Evolutionary conservation across 2,329 filamentous ascomycete genomes (phyloP).

Genomic region (Fusarium newnesense): DNA sequence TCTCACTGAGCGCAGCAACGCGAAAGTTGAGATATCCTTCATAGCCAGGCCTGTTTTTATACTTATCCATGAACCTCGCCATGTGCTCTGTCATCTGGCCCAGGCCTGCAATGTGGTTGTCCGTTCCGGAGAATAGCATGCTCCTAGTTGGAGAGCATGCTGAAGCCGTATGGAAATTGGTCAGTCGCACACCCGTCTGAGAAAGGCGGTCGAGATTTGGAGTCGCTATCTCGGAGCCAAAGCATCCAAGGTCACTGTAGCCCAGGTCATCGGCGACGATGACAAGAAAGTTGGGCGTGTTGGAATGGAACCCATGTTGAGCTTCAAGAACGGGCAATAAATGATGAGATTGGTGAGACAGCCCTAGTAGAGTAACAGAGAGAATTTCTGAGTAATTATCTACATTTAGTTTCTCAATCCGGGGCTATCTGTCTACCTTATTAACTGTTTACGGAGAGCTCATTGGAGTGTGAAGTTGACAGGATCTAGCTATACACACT

Average conservation of each 20-base stretch:
- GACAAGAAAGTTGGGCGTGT: constrained; percentile 43
- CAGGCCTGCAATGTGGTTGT: constrained; percentile 64
- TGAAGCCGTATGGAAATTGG: constrained; percentile 67
- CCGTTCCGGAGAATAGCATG: constrained; percentile 70
- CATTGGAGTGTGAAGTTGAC: background rate
- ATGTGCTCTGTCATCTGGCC: constrained; percentile 62
- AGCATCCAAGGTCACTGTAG: constrained; percentile 47
- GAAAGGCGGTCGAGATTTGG: constrained; percentile 65
- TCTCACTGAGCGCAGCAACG: constrained; percentile 6
- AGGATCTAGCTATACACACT: background rate
- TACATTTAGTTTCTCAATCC: background rate
- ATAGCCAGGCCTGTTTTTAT: constrained; percentile 1
- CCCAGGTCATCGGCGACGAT: constrained; percentile 45
- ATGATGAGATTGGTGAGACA: background rate
- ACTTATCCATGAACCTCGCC: background rate
- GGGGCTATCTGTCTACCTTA: background rate
- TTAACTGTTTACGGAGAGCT: background rate
- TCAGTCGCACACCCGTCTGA: constrained; percentile 61
- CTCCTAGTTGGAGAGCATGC: constrained; percentile 67
- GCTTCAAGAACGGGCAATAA: background rate
- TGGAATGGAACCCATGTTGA: constrained; percentile 48
- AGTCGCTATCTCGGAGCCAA: constrained; percentile 66
- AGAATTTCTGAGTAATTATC: background rate
- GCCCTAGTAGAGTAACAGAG: background rate
- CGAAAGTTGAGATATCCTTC: constrained; percentile 6